Evolutionary conservation across 768 basidiomycete genomes (phyloP).

Genomic region (Mycena chlorophos): DNA sequence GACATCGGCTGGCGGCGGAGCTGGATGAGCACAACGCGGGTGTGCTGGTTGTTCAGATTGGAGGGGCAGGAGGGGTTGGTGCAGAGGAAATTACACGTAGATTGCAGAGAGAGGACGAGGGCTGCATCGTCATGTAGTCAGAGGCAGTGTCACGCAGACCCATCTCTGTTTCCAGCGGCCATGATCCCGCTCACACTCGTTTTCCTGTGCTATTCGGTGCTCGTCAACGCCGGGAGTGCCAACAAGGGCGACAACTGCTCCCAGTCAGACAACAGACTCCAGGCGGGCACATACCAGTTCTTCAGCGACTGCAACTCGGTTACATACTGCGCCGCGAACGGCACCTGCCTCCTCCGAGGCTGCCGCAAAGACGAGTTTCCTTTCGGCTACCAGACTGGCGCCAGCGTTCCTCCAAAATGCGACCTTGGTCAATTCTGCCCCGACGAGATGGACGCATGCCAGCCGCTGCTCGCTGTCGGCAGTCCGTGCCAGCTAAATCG

Average conservation of each 20-base stretch:
- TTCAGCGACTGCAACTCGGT: constrained; percentile 73
- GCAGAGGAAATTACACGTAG: constrained; percentile 60
- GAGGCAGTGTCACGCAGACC: neutral
- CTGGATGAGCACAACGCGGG: constrained; percentile 82
- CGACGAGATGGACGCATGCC: constrained; percentile 76
- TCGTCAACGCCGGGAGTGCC: constrained; percentile 48
- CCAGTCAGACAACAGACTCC: constrained; percentile 61
- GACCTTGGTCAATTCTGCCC: constrained; percentile 71
- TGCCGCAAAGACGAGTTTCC: constrained; percentile 80
- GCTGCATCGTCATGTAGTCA: constrained; percentile 50
- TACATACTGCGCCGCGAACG: constrained; percentile 59
- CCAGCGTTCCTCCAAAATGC: constrained; percentile 62
- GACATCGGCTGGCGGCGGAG: constrained; percentile 69
- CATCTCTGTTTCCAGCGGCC: constrained; percentile 25
- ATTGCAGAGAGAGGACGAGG: constrained; percentile 51
- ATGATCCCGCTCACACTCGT: constrained; percentile 51
- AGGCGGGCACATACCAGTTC: constrained; percentile 78
- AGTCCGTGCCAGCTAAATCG: constrained; percentile 83
- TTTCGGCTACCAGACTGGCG: constrained; percentile 56
- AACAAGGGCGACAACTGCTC: constrained; percentile 51
- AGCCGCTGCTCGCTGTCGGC: constrained; percentile 56
- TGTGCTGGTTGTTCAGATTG: constrained; percentile 76
- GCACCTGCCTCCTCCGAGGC: constrained; percentile 60
- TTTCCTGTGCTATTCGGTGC: constrained; percentile 45
- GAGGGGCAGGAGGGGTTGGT: constrained; percentile 43